These are phyloP conservation scores for Fusarium setosum DNA, from an alignment of 2,329 filamentous ascomycete species.

Conservation along the genomic window DNA sequence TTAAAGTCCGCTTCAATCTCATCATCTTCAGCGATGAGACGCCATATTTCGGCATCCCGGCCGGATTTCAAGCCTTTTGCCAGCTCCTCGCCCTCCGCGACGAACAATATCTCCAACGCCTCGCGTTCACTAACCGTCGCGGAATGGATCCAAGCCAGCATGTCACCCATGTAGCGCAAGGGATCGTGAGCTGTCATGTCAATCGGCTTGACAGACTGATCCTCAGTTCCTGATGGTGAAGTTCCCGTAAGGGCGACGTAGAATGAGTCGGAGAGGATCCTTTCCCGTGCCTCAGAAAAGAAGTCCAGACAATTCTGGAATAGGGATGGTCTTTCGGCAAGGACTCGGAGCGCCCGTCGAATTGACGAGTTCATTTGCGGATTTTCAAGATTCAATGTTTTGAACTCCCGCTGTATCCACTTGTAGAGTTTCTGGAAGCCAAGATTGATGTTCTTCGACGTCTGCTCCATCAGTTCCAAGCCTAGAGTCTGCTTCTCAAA, in stretches of 20 bases:
- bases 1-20: conserved; percentile 74
- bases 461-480: conserved; percentile 91
- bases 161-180: conserved; percentile 92
- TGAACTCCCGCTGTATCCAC: conserved; percentile 96
- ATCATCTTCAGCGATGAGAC: conserved; percentile 69
- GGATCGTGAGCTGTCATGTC: conserved; percentile 94
- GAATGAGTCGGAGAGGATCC: conserved; percentile 89
- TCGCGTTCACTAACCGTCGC: conserved; percentile 94
- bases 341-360: conserved; percentile 82
- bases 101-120: conserved; percentile 89
- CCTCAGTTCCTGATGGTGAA: conserved; percentile 66
- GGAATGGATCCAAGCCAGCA: conserved; percentile 97
- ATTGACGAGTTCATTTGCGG: conserved; percentile 91
- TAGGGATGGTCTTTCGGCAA: conserved; percentile 88
- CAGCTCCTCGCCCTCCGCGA: conserved; percentile 90
- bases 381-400: conserved; percentile 90
- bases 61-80: conserved; percentile 84
- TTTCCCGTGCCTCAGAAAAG: conserved; percentile 90
- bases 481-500: conserved; percentile 91
- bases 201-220: conserved; percentile 83
- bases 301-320: conserved; percentile 95
- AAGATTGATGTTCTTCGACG: conserved; percentile 84
- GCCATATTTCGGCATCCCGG: conserved; percentile 86
- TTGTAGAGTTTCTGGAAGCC: conserved; percentile 96
- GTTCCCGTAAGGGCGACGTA: conserved; percentile 86